Evolutionary conservation across 2,329 filamentous ascomycete genomes (phyloP), one percentile per base, ranked within the genome.

Genomic region (Fusarium keratoplasticum): DNA sequence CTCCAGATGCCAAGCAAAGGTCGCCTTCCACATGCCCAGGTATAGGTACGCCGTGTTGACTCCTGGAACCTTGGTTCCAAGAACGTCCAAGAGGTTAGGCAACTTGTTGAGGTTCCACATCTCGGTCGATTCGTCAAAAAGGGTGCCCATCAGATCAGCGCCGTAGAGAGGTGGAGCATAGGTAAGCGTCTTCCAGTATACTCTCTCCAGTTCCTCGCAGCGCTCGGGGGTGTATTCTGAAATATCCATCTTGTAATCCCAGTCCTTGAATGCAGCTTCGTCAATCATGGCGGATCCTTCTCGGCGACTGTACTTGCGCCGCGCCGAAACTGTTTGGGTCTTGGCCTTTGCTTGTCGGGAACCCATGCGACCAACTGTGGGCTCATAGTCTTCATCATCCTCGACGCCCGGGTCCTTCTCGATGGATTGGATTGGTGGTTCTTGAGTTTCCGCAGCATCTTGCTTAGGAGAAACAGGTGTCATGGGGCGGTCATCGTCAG

Each of bases 21-120:
- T 98, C 14, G 96, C 96, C 83, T 98, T 98, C 96, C 96, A 99
- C 96, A 99, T 99, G 50, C 96, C 96, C 69, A 99, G 88, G 80
- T 99, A 99, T 2, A 99, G 89, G 80, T 99, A 99, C 2, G 96
- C 96, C 2, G 96, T 99, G 80, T 99, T 99, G 80, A 99, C 97
- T 75, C 96, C 96, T 4, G 96, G 97, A 10, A 99, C 95, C 77
- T 98, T 98, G 65, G 95, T 96, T 8, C 96, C 96, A 2, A 99
- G 87, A 5, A 98, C 94, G 82, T 99, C 96, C 42, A 99, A 89
- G 65, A 99, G 85, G 77, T 98, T 99, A 14, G 95, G 94, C 33
- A 99, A 88, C 80, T 97, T 97, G 77, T 97, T 96, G 52, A 99
- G 90, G 77, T 99, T 99, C 96, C 96, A 99, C 35, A 87, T 88